Evolutionary conservation across 176 grass and related monocot species (phyloP).

Genomic region (Oryza officinalis): DNA sequence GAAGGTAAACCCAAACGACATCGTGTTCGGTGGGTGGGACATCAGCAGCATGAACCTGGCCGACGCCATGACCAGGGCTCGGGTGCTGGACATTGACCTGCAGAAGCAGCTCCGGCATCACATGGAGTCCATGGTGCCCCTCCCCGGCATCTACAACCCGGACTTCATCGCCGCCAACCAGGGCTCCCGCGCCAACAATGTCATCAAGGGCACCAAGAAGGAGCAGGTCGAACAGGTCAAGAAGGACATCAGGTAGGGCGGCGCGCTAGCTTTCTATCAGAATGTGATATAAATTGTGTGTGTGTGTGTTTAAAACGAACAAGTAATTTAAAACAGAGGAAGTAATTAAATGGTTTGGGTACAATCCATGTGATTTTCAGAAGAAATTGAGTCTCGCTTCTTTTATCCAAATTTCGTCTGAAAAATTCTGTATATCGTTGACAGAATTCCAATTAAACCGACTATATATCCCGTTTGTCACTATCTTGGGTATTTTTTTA

Average conservation of each 20-base stretch:
- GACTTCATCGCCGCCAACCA: constrained; percentile 84
- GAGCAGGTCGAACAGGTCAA: constrained; percentile 77
- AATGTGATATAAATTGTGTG: too few species aligned
- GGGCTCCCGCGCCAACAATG: constrained; percentile 58
- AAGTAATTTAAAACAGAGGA: too few species aligned
- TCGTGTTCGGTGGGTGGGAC: constrained; percentile 84
- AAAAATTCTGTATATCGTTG: too few species aligned
- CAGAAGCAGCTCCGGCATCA: constrained; percentile 70
- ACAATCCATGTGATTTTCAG: too few species aligned
- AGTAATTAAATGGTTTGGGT: too few species aligned
- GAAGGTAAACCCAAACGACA: constrained; percentile 69
- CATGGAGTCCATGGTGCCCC: constrained; percentile 76
- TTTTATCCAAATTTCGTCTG: too few species aligned
- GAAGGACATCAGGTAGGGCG: constrained; percentile 70
- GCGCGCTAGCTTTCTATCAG: too few species aligned
- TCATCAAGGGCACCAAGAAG: constrained; percentile 68
- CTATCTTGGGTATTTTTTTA: too few species aligned
- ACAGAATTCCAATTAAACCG: too few species aligned
- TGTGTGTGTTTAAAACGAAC: too few species aligned
- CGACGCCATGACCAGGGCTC: constrained; percentile 71
- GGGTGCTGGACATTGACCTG: constrained; percentile 76
- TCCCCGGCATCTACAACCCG: constrained; percentile 63
- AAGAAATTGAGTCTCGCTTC: too few species aligned
- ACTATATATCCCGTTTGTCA: too few species aligned
- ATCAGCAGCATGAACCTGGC: constrained; percentile 78